phyloP scores from a whole-genome alignment of 805 yeast genomes.

The Grigorovia humatica region DNA sequence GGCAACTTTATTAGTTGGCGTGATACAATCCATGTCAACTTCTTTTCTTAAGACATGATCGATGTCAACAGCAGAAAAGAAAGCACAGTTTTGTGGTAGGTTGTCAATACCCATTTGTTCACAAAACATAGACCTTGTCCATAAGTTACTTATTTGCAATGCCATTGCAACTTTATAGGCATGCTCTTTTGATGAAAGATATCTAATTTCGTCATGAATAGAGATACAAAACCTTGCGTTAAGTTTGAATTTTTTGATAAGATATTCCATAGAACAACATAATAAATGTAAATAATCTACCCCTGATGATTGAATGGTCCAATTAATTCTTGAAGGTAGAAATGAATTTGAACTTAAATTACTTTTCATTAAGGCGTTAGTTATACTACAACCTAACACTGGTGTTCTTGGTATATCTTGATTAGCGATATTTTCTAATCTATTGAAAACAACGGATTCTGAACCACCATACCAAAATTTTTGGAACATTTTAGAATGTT shows the following conservation, averaged over 20 bases:
- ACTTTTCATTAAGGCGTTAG: slow-evolving; percentile 61
- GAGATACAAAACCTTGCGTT: slow-evolving; percentile 75
- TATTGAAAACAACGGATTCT: slow-evolving; percentile 85
- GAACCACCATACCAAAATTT: slow-evolving; percentile 78
- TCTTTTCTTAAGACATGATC: slow-evolving; percentile 86
- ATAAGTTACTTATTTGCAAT: slow-evolving; percentile 77
- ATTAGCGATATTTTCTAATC: slow-evolving; percentile 77
- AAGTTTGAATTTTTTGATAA: slow-evolving; percentile 50
- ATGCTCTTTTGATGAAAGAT: slow-evolving; percentile 62
- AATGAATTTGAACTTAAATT: slow-evolving; percentile 59
- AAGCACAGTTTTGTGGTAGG: slow-evolving; percentile 91
- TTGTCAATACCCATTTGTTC: slow-evolving; percentile 84
- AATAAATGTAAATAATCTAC: slow-evolving; percentile 89
- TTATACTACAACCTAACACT: slow-evolving; percentile 84
- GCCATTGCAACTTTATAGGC: slow-evolving; percentile 69
- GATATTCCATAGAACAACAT: slow-evolving; percentile 78
- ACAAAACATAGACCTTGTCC: slow-evolving; percentile 95
- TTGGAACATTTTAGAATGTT: slow-evolving; percentile 24
- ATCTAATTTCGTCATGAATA: slow-evolving; percentile 92
- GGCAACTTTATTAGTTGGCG: slow-evolving; percentile 70
- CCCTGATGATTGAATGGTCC: slow-evolving; percentile 98
- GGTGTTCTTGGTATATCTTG: slow-evolving; percentile 80
- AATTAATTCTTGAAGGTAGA: slow-evolving; percentile 83
- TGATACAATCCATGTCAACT: slow-evolving; percentile 81
- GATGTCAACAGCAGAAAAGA: slow-evolving; percentile 87